Evolutionary conservation across 306 rosid species (phyloP), one percentile per base, ranked within the genome.

Genomic region (Dalbergia cochinchinensis): DNA sequence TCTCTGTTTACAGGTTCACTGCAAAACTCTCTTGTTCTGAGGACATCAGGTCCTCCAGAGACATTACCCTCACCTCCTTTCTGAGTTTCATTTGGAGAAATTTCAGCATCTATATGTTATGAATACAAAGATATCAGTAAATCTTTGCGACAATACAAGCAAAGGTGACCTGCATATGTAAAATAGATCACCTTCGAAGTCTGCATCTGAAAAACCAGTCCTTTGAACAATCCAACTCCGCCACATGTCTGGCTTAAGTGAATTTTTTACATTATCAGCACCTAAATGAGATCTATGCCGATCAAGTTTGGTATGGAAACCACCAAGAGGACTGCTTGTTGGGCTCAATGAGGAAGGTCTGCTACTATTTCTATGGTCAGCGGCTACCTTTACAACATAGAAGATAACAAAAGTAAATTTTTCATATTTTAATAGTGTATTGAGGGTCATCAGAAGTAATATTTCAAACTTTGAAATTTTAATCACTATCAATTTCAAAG

Each of bases 221-320:
- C 91, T 84, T 82, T 87, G 87, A 80, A 67, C 74, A 77, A 82
- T 79, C 99, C 98, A 96, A 68, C 86, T 87, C 86, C 86, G 87
- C 97, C 90, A 89, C 37, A 13, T 82, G 79, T 90, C 92, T 50
- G 87, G 88, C 76, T 82, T 47, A 57, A 57, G 80, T 6, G 89
- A 83, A 78, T 83, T 74, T 76, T 45, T 76, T 15, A 53, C 76
- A 78, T 73, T 85, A 41, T 89, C 86, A 72, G 39, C 11, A 16
- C 80, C 83, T 42, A 83, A 71, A 51, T 81, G 69, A 76, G 87
- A 84, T 59, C 45, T 57, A 47, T 77, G 59, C 41, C 77, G 88
- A 83, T 63, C 80, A 85, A 48, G 79, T 77, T 66, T 71, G 78
- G 58, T 86, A 71, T 20, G 73, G 20, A 69, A 70, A 80, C 89